These are phyloP conservation scores for Themeda triandra DNA, from an alignment of 176 grass and related monocot species.

Conservation along the genomic window DNA sequence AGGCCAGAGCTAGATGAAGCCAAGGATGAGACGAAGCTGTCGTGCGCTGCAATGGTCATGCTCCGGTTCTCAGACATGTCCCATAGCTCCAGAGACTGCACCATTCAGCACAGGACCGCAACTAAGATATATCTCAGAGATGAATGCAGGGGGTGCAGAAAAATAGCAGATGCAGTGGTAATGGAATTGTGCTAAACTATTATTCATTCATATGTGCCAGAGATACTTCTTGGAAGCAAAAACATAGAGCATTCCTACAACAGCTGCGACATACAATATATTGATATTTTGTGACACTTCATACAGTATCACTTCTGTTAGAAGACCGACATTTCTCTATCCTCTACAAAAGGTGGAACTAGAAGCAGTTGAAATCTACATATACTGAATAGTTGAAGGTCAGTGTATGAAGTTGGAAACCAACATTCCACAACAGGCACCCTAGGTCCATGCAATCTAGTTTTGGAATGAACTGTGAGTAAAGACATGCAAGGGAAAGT, in stretches of 20 bases:
- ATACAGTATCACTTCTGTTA: background rate
- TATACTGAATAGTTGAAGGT: background rate
- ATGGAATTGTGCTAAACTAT: background rate
- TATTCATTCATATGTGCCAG: background rate
- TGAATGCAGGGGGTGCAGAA: no score
- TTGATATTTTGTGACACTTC: background rate
- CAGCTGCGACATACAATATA: background rate
- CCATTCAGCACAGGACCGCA: background rate
- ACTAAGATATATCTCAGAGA: background rate
- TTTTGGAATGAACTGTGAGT: background rate
- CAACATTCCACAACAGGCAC: background rate
- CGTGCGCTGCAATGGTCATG: slow-evolving; percentile 65
- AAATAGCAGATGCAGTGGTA: background rate
- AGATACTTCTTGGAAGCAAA: background rate
- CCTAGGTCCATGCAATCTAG: background rate
- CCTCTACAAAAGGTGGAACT: background rate
- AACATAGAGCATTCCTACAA: background rate
- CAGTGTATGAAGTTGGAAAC: background rate
- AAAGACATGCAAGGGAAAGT: background rate
- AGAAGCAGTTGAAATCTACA: background rate
- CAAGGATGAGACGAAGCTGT: slow-evolving; percentile 55
- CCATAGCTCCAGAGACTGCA: slow-evolving; percentile 92
- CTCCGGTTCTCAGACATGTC: slow-evolving; percentile 74
- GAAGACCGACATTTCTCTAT: background rate
- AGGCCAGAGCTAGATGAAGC: slow-evolving; percentile 61